These are phyloP conservation scores for Boletus vinaceobasis DNA, from an alignment of 768 basidiomycete species.

Conservation along the genomic window DNA sequence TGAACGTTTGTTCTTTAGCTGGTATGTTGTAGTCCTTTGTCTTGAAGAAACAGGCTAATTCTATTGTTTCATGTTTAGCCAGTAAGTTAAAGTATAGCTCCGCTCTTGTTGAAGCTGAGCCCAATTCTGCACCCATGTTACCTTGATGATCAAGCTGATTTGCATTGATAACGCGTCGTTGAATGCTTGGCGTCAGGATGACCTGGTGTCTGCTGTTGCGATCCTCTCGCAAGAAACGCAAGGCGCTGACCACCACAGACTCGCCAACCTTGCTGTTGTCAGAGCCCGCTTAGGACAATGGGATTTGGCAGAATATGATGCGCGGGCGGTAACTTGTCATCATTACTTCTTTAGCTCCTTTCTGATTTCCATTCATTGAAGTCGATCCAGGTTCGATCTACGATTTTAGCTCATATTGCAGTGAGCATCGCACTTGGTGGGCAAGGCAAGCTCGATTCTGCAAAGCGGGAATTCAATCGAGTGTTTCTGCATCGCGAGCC, in stretches of 20 bases:
- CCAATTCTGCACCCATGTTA: neutral
- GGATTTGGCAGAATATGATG: too few species aligned
- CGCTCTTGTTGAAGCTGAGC: neutral
- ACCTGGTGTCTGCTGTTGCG: neutral
- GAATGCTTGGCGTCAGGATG: neutral
- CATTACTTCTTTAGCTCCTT: too few species aligned
- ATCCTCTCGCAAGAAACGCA: neutral
- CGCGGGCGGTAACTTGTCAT: too few species aligned
- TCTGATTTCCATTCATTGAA: too few species aligned
- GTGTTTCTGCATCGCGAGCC: too few species aligned
- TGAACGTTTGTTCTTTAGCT: neutral
- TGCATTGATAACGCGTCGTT: neutral
- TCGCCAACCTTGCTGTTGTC: neutral
- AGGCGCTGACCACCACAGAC: neutral
- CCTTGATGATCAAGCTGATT: too few species aligned
- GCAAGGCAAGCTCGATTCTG: too few species aligned
- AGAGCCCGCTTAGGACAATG: neutral
- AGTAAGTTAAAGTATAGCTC: neutral
- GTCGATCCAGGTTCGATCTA: too few species aligned
- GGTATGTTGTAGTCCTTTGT: neutral
- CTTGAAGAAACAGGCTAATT: neutral
- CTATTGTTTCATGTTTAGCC: neutral
- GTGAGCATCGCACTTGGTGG: too few species aligned
- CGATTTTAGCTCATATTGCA: too few species aligned
- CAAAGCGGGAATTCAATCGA: too few species aligned